These are phyloP conservation scores for Paraurostyla sp. DNA, from an alignment of 73 alveolate species.

Conservation along the genomic window DNA sequence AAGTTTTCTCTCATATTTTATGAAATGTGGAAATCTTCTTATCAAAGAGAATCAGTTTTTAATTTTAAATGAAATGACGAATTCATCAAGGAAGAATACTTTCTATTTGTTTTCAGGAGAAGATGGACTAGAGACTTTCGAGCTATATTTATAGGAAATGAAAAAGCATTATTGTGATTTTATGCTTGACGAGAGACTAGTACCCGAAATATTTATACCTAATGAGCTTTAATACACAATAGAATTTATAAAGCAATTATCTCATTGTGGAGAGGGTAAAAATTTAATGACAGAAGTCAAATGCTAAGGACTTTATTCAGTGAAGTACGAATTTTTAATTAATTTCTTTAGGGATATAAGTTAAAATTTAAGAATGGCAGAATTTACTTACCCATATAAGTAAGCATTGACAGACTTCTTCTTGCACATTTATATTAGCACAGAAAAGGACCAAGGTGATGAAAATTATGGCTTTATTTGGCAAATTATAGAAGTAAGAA, in stretches of 20 bases:
- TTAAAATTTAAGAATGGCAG: conserved; percentile 6
- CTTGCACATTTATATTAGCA: conserved; percentile 53
- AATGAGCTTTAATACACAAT: conserved; percentile 53
- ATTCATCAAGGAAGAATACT: conserved; percentile 34
- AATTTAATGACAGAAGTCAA: conserved; percentile 59
- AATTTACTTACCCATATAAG: conserved; percentile 61
- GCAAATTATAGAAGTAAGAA: conserved; percentile 24
- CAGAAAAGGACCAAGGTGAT: conserved; percentile 60
- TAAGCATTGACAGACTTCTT: conserved; percentile 45
- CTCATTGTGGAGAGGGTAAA: conserved; percentile 64
- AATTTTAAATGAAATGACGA: conserved; percentile 56
- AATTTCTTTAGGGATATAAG: conserved; percentile 35
- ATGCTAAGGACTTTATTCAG: conserved; percentile 36
- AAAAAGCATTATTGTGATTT: conserved; percentile 14
- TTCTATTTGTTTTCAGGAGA: conserved; percentile 31
- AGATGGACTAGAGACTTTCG: conserved; percentile 39
- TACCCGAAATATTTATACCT: conserved; percentile 57
- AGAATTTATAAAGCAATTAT: conserved; percentile 46
- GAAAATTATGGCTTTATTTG: conserved; percentile 34
- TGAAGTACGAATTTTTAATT: too few relatives aligned
- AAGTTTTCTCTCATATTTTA: conserved; percentile 49
- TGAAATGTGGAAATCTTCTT: not conserved
- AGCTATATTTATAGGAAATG: conserved; percentile 45
- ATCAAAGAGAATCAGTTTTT: conserved; percentile 46
- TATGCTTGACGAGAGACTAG: conserved; percentile 25